Evolutionary conservation across 2,329 filamentous ascomycete species (phyloP), one percentile per base, ranked within the genome.

Genomic region (Trichoderma lentiforme): DNA sequence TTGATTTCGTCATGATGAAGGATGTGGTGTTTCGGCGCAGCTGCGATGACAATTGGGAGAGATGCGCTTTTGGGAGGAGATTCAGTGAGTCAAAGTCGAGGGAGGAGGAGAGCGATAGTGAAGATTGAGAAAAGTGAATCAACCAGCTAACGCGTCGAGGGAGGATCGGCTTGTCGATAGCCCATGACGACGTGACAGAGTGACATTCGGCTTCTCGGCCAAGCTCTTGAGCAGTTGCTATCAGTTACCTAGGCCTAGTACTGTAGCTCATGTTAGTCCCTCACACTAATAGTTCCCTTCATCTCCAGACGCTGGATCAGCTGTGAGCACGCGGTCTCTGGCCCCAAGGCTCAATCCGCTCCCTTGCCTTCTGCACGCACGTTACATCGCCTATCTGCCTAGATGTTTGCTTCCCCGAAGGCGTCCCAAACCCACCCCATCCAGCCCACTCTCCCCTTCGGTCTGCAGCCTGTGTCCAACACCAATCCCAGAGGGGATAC

Each of bases 1-100:
- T 73, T 3, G 76, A 68, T 15, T 70, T 73, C 24, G 71, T 69
- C 36, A 74, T 73, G 75, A 77, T 79, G 14, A 47, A 26, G n/a
- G 24, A 36, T 34, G 11, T 60, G 36, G 9, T 60, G 4, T 34
- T 15, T n/a, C 15, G 32, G 32, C 15, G 30, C 14, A 26, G 15
- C 24, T 11, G 14, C 2, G 21, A 18, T 60, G 18, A 9, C 4
- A 18, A 3, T 15, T 24, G 18, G 18, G 18, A 21, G 21, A 24
- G n/a, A 14, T 12, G 8, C 6, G 64, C 24, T 32, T 21, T 15
- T 39, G 30, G 64, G 43, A 12, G n/a, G 43, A 21, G 26, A 14
- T 14, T 30, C n/a, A 14, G 28, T 18, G 36, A 57, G 43, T 39
- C 32, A 34, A 62, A 11, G 2, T 5, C 36, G 15, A 58, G 14